A percentile compares a stretch with the other conserved stretches of the same genome.
phyloP scores from a whole-genome alignment of 176 grass and related monocot species.

The Musa beccarii region DNA sequence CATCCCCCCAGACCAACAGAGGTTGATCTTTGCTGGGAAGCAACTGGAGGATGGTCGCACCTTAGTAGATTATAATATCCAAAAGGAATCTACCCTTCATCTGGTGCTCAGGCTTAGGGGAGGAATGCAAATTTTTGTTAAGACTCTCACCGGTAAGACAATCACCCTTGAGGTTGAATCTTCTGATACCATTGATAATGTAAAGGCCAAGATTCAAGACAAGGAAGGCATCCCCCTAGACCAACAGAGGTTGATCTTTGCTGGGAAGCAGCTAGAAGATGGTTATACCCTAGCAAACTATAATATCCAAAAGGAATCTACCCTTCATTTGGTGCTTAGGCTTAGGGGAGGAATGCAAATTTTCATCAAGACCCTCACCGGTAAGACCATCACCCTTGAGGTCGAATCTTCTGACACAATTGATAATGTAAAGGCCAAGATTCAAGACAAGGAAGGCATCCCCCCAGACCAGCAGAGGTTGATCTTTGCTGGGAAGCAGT shows the following conservation, averaged over 20 bases:
- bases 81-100: slow-evolving; percentile 17
- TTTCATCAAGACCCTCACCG: slow-evolving; percentile 14
- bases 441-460: slow-evolving; percentile 24
- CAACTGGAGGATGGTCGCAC: slow-evolving; percentile 16
- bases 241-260: slow-evolving; percentile 15
- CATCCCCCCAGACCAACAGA: slow-evolving; percentile 13
- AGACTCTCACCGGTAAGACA: slow-evolving; percentile 14
- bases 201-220: slow-evolving; percentile 14
- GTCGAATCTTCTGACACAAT: slow-evolving; percentile 22
- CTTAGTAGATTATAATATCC: slow-evolving; percentile 8
- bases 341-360: slow-evolving; percentile 20
- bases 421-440: slow-evolving; percentile 19
- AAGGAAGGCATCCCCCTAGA: slow-evolving; percentile 17
- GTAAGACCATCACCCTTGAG: slow-evolving; percentile 24
- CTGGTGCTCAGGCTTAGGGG: slow-evolving; percentile 3
- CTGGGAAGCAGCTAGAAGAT: slow-evolving; percentile 22
- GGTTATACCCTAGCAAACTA: slow-evolving; percentile 27
- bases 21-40: slow-evolving; percentile 12
- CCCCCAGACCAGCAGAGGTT: slow-evolving; percentile 12
- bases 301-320: slow-evolving; percentile 15
- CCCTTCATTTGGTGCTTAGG: slow-evolving; percentile 1
- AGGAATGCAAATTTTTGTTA: slow-evolving; percentile 15
- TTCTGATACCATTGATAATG: slow-evolving; percentile 16
- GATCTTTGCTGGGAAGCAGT: slow-evolving; percentile 18
- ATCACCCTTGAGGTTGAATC: slow-evolving; percentile 13